A percentile compares a stretch with the other conserved stretches of the same genome.
Evolutionary conservation across 768 basidiomycete genomes (phyloP).

Genomic region (Polyporus arcularius): DNA sequence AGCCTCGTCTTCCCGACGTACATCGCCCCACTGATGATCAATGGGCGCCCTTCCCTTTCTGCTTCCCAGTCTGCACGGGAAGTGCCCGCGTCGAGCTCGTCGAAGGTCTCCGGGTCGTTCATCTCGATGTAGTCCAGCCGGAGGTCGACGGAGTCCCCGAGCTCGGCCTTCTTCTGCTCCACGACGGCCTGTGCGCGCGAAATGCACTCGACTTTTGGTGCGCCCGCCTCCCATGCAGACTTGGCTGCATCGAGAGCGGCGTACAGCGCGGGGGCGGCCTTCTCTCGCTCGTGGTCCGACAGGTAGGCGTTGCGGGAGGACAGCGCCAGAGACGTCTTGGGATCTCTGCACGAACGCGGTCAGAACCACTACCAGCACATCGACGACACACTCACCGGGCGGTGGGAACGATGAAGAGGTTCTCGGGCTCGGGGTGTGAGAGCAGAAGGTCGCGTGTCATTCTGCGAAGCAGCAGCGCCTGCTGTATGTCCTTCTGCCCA

Average conservation of each 20-base stretch:
- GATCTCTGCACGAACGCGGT: slow-evolving; percentile 34
- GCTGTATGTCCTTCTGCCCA: slow-evolving; percentile 98
- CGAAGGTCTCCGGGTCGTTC: slow-evolving; percentile 80
- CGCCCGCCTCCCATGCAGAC: slow-evolving; percentile 52
- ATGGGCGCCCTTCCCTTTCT: slow-evolving; percentile 35
- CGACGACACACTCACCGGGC: slow-evolving; percentile 45
- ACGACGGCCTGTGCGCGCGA: slow-evolving; percentile 45
- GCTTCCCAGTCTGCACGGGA: slow-evolving; percentile 29
- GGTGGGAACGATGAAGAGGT: slow-evolving; percentile 88
- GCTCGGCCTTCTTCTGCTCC: slow-evolving; percentile 20
- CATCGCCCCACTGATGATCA: slow-evolving; percentile 84
- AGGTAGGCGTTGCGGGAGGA: slow-evolving; percentile 93
- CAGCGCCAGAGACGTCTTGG: slow-evolving; percentile 70
- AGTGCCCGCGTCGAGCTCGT: slow-evolving; percentile 46
- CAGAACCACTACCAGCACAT: background rate
- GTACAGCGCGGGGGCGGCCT: slow-evolving; percentile 67
- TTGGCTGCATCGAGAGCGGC: slow-evolving; percentile 65
- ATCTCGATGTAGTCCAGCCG: slow-evolving; percentile 85
- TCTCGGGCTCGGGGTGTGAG: slow-evolving; percentile 69
- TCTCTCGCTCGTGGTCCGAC: slow-evolving; percentile 55
- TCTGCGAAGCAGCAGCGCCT: slow-evolving; percentile 81
- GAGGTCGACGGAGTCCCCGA: slow-evolving; percentile 45
- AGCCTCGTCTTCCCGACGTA: slow-evolving; percentile 86
- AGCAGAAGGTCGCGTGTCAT: slow-evolving; percentile 80
- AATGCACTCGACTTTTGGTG: slow-evolving; percentile 52